Percentiles rank a stretch among this genome's conserved stretches.
phyloP scores from a whole-genome alignment of 2,329 filamentous ascomycete genomes.

The Meredithiella fracta region DNA sequence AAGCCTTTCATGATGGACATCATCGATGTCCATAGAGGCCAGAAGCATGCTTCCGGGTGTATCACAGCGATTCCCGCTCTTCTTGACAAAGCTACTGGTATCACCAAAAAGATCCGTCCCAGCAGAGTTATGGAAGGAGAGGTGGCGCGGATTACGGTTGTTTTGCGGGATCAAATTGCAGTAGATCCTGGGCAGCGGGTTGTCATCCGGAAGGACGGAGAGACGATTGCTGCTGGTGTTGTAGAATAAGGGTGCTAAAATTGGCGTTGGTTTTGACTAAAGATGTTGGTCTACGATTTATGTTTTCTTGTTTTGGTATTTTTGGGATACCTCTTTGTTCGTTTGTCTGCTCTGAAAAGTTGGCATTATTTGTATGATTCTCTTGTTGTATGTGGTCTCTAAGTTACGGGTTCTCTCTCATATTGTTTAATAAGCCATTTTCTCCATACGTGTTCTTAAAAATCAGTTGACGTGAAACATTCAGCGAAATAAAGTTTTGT shows the following conservation, averaged over 20 bases:
- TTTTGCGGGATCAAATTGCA: slow-evolving; percentile 57
- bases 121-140: slow-evolving; percentile 65
- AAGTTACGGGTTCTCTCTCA: no score
- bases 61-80: slow-evolving; percentile 56
- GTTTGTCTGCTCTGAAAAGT: no score
- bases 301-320: background rate
- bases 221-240: slow-evolving; percentile 75
- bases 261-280: background rate
- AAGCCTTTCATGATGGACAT: slow-evolving; percentile 78
- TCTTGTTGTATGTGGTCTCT: no score
- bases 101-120: slow-evolving; percentile 65
- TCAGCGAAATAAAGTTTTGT: background rate
- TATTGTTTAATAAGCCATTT: no score
- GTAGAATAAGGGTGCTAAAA: slow-evolving; percentile 43
- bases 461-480: background rate
- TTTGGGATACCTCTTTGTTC: no score
- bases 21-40: slow-evolving; percentile 75
- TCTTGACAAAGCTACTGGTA: slow-evolving; percentile 63
- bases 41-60: slow-evolving; percentile 60
- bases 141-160: slow-evolving; percentile 62
- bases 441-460: background rate
- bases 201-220: slow-evolving; percentile 62
- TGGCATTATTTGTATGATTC: no score
- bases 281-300: background rate
- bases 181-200: slow-evolving; percentile 67